These are phyloP conservation scores for Ligustrum vulgare DNA, from an alignment of 257 asterid genomes.

Conservation along the genomic window DNA sequence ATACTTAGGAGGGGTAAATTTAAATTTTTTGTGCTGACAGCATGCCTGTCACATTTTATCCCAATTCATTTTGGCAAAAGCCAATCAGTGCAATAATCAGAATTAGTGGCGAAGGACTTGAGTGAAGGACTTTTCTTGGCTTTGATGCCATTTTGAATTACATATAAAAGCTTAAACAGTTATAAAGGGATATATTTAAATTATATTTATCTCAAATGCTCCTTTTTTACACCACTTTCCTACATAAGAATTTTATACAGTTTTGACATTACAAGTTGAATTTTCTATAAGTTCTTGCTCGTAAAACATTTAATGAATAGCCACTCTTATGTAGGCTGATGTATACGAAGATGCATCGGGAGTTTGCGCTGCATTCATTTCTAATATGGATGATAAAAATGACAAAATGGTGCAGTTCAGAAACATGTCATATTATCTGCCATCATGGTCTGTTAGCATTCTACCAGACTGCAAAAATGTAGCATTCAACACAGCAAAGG, in stretches of 20 bases:
- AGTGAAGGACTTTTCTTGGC: background rate
- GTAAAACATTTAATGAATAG: conserved; percentile 14
- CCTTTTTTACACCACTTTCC: background rate
- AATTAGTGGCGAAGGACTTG: background rate
- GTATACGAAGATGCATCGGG: conserved; percentile 70
- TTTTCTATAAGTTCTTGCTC: conserved; percentile 13
- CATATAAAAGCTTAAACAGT: background rate
- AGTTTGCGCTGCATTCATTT: conserved; percentile 73
- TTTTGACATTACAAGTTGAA: background rate
- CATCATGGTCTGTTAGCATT: conserved; percentile 97
- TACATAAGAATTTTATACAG: background rate
- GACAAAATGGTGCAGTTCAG: conserved; percentile 59
- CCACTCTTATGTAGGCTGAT: conserved; percentile 59
- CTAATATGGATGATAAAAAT: conserved; percentile 76
- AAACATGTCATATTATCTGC: conserved; percentile 59
- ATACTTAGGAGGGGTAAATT: background rate
- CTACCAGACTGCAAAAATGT: conserved; percentile 84
- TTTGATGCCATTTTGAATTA: background rate
- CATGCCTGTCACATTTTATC: conserved; percentile 1
- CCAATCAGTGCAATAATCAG: background rate
- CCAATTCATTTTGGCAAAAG: background rate
- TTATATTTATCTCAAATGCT: background rate
- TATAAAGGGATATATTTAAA: background rate
- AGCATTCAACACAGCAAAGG: conserved; percentile 90
- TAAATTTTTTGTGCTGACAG: background rate